Base-by-base conservation (phyloP, 345 rosid genomes). In the Alliaria petiolata region DNA sequence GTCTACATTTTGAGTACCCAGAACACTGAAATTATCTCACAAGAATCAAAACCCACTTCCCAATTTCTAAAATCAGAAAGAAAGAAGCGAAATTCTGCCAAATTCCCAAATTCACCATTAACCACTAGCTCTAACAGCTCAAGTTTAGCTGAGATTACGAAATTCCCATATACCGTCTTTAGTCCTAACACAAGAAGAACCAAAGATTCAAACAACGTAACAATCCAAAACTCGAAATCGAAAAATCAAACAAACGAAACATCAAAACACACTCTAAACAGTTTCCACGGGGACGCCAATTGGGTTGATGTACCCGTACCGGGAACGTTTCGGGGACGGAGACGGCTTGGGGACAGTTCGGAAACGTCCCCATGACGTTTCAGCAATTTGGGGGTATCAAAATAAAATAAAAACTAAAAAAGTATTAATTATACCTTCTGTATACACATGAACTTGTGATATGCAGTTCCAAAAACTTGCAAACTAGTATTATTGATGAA, bases 41-140 rank as follows among this genome's bases (percentile, higher is more conserved):
- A 79, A 78, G 35, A 62, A 71, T 70, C 80, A 82, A 66, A 84
- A n/a, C 85, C 82, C 76, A 86, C 51, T 79, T 76, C 57, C 75
- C 71, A 80, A 82, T 83, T 89, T 78, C 85, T n/a, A 81, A 79
- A 83, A 42, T 58, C 68, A 62, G 83, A 86, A 82, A 66, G 53
- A 62, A 61, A 81, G 25, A 73, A n/a, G 63, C 72, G 70, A 55
- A 64, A 38, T 67, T 72, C 22, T 67, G 56, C 67, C 72, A 65
- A 79, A 69, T 34, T 40, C 65, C 54, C 40, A 56, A 75, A 17
- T 65, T 74, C 49, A 49, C 38, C 76, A 79, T 51, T 35, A 42
- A 42, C 46, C 28, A 62, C 14, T 20, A 61, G 69, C 61, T 51
- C 68, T 51, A 39, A 50, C 60, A 71, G 50, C 72, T 65, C 60